Percentiles rank a stretch among this genome's conserved stretches.
phyloP scores from a whole-genome alignment of 768 basidiomycete species.

The Epithele typhae region DNA sequence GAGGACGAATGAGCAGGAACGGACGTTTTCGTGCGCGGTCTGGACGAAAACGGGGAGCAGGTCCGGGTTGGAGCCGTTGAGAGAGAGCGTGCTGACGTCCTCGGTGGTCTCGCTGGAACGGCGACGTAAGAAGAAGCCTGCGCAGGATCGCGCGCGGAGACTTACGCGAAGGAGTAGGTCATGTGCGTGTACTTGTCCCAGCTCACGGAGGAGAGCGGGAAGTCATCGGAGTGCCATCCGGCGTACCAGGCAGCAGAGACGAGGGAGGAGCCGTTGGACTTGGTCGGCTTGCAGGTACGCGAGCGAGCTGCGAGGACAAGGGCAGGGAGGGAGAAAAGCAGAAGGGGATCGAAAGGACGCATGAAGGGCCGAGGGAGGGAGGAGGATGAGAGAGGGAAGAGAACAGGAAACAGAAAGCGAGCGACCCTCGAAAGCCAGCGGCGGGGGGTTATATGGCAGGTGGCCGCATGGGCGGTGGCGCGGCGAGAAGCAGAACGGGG shows the following conservation, averaged over 20 bases:
- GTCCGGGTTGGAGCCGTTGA: constrained; percentile 22
- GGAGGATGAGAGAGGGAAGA: neutral
- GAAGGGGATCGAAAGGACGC: neutral
- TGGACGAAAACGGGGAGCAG: constrained; percentile 22
- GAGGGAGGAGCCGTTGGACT: constrained; percentile 9
- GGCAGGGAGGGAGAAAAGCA: constrained; percentile 7
- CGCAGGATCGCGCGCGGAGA: constrained; percentile 15
- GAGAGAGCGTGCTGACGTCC: constrained; percentile 19
- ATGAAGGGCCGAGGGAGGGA: neutral
- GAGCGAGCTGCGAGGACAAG: constrained; percentile 5
- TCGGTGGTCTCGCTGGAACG: constrained; percentile 13
- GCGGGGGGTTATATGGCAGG: too few species aligned
- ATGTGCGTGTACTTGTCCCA: constrained; percentile 55
- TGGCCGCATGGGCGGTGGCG: too few species aligned
- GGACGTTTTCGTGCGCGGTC: constrained; percentile 22
- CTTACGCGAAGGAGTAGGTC: constrained; percentile 62
- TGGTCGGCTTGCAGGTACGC: constrained; percentile 1
- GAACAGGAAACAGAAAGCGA: too few species aligned
- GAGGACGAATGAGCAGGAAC: neutral
- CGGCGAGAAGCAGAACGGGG: too few species aligned
- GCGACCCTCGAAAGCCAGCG: too few species aligned
- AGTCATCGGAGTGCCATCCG: constrained; percentile 41
- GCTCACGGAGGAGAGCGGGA: constrained; percentile 40
- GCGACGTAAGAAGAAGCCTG: neutral
- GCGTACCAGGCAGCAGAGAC: constrained; percentile 55